Conservation (phyloP, 176 grass and related monocot species). For the Olyra latifolia region DNA sequence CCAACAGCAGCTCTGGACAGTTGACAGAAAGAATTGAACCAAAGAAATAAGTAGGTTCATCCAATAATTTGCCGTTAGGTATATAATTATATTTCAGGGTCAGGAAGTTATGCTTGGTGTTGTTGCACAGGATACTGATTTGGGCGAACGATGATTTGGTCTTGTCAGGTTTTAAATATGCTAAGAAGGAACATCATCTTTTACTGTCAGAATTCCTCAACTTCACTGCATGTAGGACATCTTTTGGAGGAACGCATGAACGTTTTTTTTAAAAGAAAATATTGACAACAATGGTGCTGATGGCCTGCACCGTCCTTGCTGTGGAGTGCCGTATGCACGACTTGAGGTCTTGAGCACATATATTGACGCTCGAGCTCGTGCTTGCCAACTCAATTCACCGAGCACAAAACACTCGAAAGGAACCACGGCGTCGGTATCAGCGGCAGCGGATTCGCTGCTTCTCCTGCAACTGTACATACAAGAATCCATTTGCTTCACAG, state of each 20-base stretch:
- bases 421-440: too few relatives aligned
- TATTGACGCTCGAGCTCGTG: too few relatives aligned
- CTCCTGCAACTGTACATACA: neutral
- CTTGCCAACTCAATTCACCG: neutral
- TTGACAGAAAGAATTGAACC: constrained; percentile 33
- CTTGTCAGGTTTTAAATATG: constrained; percentile 14
- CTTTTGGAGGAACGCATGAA: too few relatives aligned
- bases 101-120: neutral
- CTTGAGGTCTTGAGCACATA: too few relatives aligned
- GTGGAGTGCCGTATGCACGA: too few relatives aligned
- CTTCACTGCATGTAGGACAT: neutral
- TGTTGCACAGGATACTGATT: neutral
- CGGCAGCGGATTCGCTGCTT: neutral
- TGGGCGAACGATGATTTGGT: neutral
- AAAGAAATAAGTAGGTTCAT: constrained; percentile 32
- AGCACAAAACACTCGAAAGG: too few relatives aligned
- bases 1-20: constrained; percentile 27
- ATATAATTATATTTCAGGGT: neutral
- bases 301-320: too few relatives aligned
- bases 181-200: neutral
- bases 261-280: too few relatives aligned
- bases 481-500: neutral
- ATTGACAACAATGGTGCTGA: too few relatives aligned
- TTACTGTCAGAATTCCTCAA: neutral
- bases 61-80: neutral